Conservation (phyloP, 441 rosid species). For the Corymbia calophylla region DNA sequence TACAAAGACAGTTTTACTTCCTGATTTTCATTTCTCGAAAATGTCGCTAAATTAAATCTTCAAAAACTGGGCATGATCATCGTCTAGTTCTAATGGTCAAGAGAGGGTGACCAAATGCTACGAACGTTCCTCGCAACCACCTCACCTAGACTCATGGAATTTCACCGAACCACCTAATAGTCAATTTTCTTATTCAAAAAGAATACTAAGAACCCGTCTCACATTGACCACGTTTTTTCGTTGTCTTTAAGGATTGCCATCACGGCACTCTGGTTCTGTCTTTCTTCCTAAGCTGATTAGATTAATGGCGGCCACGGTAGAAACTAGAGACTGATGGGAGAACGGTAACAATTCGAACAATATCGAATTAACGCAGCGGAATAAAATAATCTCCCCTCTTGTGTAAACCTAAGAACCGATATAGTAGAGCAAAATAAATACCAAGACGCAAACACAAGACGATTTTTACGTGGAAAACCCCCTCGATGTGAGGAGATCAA, state of each 20-base stretch:
- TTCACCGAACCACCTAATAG: not conserved
- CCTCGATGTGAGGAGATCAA: too few relatives aligned
- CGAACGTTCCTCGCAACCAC: not conserved
- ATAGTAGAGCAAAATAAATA: too few relatives aligned
- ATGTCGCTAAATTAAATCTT: not conserved
- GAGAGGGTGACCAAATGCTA: not conserved
- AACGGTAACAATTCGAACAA: too few relatives aligned
- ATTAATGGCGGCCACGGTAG: not conserved
- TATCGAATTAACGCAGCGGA: too few relatives aligned
- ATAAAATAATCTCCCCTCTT: too few relatives aligned
- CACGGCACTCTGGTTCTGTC: not conserved
- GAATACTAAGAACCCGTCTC: not conserved
- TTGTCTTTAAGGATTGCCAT: not conserved
- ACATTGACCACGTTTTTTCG: not conserved
- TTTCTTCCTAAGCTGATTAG: not conserved
- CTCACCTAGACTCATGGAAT: not conserved
- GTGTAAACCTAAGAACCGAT: too few relatives aligned
- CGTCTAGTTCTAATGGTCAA: not conserved
- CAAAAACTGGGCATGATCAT: not conserved
- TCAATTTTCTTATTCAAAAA: not conserved
- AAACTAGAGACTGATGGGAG: not conserved
- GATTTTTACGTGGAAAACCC: too few relatives aligned
- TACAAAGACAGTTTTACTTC: not conserved
- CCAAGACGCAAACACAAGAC: too few relatives aligned
- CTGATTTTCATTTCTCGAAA: not conserved